Base-by-base conservation (phyloP, 2,329 filamentous ascomycete species). In the Colletotrichum sp. region DNA sequence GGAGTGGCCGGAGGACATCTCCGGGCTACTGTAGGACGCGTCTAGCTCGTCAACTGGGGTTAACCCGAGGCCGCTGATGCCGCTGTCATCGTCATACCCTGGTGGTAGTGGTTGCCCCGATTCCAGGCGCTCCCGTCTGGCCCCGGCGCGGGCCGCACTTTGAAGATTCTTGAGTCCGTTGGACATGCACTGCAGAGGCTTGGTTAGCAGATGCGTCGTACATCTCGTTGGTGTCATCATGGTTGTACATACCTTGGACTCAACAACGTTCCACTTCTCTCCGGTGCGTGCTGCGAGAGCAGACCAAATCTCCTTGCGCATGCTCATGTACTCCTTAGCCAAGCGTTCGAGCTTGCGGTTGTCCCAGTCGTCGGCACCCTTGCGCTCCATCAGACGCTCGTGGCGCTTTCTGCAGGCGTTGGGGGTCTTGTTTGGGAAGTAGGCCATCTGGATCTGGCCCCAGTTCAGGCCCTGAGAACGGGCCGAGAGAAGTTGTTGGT, bases 371-470 rank as follows among this genome's bases (percentile, higher is more conserved):
- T 95, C 93, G 64, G 92, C 91, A 74, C 93, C 92, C 82, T 89
- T 90, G 78, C 93, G 92, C 85, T 96, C 94, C 89, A 96, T 93
- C 78, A 98, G 87, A 55, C 95, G 90, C 85, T 98, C 95, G 81
- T 98, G 95, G 71, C 95, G 92, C 86, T 98, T 98, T 78, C 95
- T 94, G 85, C 95, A 98, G 22, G 96, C 96, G 83, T 97, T 97
- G 74, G 93, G 87, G 11, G 91, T 92, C 87, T 98, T 98, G 82
- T 86, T 89, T 2, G 93, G 94, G 83, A 98, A 98, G 85, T 95
- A 92, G 77, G 90, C 91, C 77, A 89, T 88, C 80, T 95, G 93
- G 82, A 98, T 97, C 80, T 95, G 93, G 70, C 91, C 90, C 95
- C 95, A 98, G 85, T 96, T 96, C 82, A 96, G 90, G 28, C 94